phyloP scores from a whole-genome alignment of 2,329 filamentous ascomycete genomes.

The Aspergillus texensis region DNA sequence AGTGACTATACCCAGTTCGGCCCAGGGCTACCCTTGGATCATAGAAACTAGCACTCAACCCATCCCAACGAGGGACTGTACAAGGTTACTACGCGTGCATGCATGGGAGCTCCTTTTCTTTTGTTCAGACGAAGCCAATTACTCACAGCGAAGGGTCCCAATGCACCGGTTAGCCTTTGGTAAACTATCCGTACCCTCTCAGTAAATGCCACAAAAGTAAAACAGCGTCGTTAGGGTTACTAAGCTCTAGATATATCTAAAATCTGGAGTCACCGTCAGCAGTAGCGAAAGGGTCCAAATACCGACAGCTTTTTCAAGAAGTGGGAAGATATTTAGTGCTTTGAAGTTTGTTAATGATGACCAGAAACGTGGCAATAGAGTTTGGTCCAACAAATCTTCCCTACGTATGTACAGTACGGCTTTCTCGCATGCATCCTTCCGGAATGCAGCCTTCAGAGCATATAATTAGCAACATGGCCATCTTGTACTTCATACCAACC shows the following conservation, averaged over 20 bases:
- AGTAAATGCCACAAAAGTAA: background rate
- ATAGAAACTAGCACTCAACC: background rate
- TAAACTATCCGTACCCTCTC: background rate
- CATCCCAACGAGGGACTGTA: background rate
- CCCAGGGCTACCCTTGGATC: background rate
- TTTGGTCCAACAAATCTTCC: background rate
- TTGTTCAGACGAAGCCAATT: background rate
- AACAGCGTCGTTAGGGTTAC: background rate
- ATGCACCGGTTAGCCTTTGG: background rate
- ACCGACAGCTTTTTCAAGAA: background rate
- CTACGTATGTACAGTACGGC: background rate
- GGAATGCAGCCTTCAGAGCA: background rate
- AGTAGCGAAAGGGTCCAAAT: background rate
- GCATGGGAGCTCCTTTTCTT: background rate
- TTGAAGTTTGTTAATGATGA: background rate
- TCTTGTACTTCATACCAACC: background rate
- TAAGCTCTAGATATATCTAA: background rate
- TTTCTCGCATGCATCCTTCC: background rate
- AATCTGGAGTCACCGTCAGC: background rate
- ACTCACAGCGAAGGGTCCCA: background rate
- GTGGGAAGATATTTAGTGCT: background rate
- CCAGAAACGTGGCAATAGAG: background rate
- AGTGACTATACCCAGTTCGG: background rate
- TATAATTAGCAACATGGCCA: background rate
- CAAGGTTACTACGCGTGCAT: background rate